Evolutionary conservation across 352 stramenopile genomes (phyloP).

Genomic region (Phytopythium helicoides): DNA sequence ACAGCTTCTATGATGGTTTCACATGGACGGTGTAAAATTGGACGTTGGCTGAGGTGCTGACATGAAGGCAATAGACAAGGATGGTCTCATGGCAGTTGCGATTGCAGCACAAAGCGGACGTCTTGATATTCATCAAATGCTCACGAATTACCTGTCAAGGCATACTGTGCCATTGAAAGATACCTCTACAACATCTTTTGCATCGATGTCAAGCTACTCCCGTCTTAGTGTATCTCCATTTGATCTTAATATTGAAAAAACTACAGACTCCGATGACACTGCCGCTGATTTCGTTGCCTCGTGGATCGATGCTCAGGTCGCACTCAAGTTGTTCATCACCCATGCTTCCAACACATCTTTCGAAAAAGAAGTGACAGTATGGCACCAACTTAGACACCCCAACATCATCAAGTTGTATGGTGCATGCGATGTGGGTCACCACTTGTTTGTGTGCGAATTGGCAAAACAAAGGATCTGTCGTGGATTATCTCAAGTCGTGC

Average conservation of each 20-base stretch:
- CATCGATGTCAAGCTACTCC: no score
- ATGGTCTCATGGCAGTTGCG: not conserved
- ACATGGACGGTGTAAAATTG: not conserved
- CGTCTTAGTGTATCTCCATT: not conserved
- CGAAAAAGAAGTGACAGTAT: constrained; percentile 19
- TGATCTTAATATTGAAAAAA: not conserved
- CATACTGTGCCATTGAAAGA: no score
- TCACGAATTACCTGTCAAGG: not conserved
- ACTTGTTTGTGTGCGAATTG: constrained; percentile 30
- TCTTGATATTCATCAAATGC: not conserved
- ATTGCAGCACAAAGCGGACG: not conserved
- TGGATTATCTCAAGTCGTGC: constrained; percentile 16
- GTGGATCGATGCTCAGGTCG: constrained; percentile 7
- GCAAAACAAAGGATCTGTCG: constrained; percentile 17
- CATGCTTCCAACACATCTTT: constrained; percentile 13
- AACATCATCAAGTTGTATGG: constrained; percentile 32
- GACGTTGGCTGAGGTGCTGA: not conserved
- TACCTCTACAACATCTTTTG: not conserved
- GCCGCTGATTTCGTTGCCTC: not conserved
- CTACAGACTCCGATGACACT: not conserved
- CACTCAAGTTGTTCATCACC: constrained; percentile 26
- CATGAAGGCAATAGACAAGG: not conserved
- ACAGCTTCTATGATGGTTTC: not conserved
- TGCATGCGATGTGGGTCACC: constrained; percentile 16
- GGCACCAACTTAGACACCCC: constrained; percentile 27